phyloP scores from a whole-genome alignment of 192 early-diverging fungal genomes.

The Backusella macrospora region DNA sequence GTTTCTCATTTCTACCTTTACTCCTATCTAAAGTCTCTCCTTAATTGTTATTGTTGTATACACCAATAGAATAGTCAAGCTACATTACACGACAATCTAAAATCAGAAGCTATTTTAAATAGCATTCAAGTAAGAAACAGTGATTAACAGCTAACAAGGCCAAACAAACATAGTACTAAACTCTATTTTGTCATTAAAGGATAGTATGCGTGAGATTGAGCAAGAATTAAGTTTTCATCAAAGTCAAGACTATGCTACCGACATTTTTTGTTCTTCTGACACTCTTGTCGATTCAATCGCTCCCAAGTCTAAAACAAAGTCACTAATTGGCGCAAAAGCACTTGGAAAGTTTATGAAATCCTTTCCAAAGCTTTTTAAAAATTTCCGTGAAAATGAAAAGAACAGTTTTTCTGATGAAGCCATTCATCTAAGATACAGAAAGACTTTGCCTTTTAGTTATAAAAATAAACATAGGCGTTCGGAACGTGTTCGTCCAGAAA shows the following conservation, averaged over 20 bases:
- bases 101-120: conserved; percentile 8
- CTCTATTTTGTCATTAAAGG: background rate
- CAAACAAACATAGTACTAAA: background rate
- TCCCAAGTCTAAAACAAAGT: background rate
- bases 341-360: conserved; percentile 10
- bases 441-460: background rate
- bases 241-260: conserved; percentile 11
- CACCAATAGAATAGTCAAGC: conserved; percentile 7
- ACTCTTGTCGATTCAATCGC: conserved; percentile 1
- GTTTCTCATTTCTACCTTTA: background rate
- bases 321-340: background rate
- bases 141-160: background rate
- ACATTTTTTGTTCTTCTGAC: conserved; percentile 8
- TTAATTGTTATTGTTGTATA: conserved; percentile 1
- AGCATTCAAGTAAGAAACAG: conserved; percentile 13
- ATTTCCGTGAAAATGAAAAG: background rate
- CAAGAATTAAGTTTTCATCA: conserved; percentile 18
- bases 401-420: background rate
- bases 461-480: background rate
- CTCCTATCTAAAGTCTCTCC: background rate
- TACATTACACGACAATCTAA: conserved; percentile 3
- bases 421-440: background rate
- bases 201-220: conserved; percentile 19
- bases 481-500: background rate
- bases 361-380: conserved; percentile 1